phyloP scores from a whole-genome alignment of 129 eudicot species.

The Rutidosis leptorrhynchoides region DNA sequence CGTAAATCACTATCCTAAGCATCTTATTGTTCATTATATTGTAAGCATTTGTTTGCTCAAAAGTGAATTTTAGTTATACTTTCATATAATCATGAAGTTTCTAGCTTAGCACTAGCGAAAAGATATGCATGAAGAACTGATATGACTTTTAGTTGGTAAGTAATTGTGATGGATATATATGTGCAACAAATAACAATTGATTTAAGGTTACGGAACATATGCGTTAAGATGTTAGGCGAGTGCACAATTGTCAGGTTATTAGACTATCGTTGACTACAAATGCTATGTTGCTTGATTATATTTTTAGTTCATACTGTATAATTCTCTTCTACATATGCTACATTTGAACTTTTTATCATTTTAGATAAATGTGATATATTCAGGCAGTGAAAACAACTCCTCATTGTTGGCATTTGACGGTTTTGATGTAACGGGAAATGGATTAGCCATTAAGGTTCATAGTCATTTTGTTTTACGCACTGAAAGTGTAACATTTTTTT shows the following conservation, averaged over 20 bases:
- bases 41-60: conserved; percentile 41
- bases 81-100: neutral
- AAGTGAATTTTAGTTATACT: neutral
- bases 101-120: neutral
- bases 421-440: conserved; percentile 87
- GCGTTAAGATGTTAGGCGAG: neutral
- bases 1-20: conserved; percentile 63
- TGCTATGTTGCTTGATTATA: neutral
- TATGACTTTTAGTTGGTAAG: neutral
- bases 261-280: neutral
- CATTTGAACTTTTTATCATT: conserved; percentile 13
- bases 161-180: neutral
- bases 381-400: conserved; percentile 85
- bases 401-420: conserved; percentile 86
- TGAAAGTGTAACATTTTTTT: too few species aligned
- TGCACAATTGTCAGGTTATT: neutral
- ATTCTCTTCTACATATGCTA: neutral
- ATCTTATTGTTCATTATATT: conserved; percentile 75
- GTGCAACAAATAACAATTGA: neutral
- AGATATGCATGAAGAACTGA: neutral
- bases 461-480: too few species aligned
- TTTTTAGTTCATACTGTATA: neutral
- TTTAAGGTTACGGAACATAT: neutral
- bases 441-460: conserved; percentile 91
- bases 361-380: conserved; percentile 22